Conservation (phyloP, 2,329 filamentous ascomycete species). For the Gaeumannomyces sp. region DNA sequence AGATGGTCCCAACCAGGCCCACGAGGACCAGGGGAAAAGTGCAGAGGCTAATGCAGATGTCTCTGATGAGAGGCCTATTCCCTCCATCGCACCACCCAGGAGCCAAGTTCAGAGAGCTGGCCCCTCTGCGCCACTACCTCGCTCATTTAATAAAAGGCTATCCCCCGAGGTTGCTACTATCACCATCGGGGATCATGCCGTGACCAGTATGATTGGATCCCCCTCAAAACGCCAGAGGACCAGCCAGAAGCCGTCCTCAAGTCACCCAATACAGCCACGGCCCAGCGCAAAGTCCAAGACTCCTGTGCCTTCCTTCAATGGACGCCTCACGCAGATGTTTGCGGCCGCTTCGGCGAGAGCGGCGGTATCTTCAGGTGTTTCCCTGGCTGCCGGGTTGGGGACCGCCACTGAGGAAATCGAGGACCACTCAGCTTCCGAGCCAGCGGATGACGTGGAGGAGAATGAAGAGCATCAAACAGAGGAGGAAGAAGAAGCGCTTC, state of each 20-base stretch:
- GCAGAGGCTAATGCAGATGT: neutral
- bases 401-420: conserved; percentile 14
- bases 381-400: neutral
- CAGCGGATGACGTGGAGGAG: conserved; percentile 15
- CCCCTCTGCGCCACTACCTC: neutral
- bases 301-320: conserved; percentile 17
- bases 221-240: conserved; percentile 40
- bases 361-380: neutral
- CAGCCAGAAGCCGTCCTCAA: conserved; percentile 34
- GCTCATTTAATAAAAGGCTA: conserved; percentile 47
- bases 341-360: conserved; percentile 11
- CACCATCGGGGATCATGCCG: conserved; percentile 63
- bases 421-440: conserved; percentile 14
- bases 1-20: neutral
- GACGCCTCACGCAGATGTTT: conserved; percentile 20
- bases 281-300: conserved; percentile 25
- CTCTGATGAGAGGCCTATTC: conserved; percentile 24
- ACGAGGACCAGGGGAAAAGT: conserved; percentile 12
- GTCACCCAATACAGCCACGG: conserved; percentile 50
- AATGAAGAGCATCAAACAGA: conserved; percentile 13
- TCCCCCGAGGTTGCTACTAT: conserved; percentile 64
- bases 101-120: conserved; percentile 22
- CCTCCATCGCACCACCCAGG: conserved; percentile 25
- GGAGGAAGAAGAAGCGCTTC: no score
- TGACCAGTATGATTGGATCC: conserved; percentile 59